Evolutionary conservation across 495 filamentous ascomycete species (phyloP), one percentile per base, ranked within the genome.

Genomic region (Tetracladium setigerum): DNA sequence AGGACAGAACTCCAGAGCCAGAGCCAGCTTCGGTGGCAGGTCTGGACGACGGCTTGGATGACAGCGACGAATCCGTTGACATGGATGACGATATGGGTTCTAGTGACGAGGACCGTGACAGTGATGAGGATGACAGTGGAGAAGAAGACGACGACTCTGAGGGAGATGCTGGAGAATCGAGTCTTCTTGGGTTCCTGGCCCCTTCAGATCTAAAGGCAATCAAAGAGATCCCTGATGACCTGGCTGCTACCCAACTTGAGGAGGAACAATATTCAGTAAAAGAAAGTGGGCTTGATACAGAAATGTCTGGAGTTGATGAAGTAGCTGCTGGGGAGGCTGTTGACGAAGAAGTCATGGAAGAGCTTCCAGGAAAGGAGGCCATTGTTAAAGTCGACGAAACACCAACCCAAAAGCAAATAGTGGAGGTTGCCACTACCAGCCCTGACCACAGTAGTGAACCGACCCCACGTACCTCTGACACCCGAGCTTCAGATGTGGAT

Each of bases 1-100:
- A 41, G 9, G 52, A 53, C 32, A 44, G 44, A 13, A 10, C 34
- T 30, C 38, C 35, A 41, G 34, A 49, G 27, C 36, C 44, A 30
- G 38, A 46, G 15, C 47, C 34, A 0, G 46, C 22, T 2, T 33
- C 40, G 17, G 50, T 43, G 17, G 61, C 60, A 35, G 62, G 58
- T 40, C 56, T 51, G 15, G 61, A 58, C 5, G 64, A 64, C 30
- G 68, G 76, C 22, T 65, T 88, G 33, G 83, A 87, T 48, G 84
- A 86, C 46, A 86, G 78, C 34, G 87, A 92, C 55, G 84, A 85
- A 50, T 92, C 87, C 9, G 82, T 86, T 6, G 86, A 91, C 49
- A 95, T 95, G 90, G 83, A 89, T 54, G 84, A 89, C 56, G 86
- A 91, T 52, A 76, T 86, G 63, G 80, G 78, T 19, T 83, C 85